Evolutionary conservation across 768 basidiomycete genomes (phyloP).

Genomic region (Peribolospora kevripleyi): DNA sequence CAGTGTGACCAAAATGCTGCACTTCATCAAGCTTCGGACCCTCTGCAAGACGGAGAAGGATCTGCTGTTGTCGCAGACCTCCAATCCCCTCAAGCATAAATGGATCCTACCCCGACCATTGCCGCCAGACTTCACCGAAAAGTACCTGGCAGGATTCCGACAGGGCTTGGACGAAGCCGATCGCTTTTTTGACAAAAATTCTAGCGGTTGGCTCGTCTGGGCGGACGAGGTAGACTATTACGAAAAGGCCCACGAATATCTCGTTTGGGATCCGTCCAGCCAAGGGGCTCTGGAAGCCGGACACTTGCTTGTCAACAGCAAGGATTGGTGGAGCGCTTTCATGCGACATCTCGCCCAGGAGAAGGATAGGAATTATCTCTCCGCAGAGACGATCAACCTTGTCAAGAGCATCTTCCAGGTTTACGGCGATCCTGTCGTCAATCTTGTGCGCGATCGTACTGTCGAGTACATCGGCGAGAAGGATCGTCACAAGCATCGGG

Average conservation of each 20-base stretch:
- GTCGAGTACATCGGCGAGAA: slow-evolving; percentile 35
- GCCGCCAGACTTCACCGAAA: slow-evolving; percentile 25
- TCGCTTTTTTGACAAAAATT: slow-evolving; percentile 17
- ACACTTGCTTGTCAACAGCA: no score
- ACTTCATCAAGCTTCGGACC: slow-evolving; percentile 60
- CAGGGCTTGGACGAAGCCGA: slow-evolving; percentile 22
- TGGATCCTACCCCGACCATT: slow-evolving; percentile 21
- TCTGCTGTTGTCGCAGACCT: slow-evolving; percentile 35
- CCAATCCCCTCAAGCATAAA: slow-evolving; percentile 39
- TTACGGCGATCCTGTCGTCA: slow-evolving; percentile 32
- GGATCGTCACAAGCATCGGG: slow-evolving; percentile 67
- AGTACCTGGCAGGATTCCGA: slow-evolving; percentile 35
- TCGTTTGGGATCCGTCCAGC: slow-evolving; percentile 10
- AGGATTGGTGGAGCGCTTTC: slow-evolving; percentile 11
- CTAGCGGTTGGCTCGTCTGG: slow-evolving; percentile 23
- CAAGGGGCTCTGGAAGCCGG: not conserved
- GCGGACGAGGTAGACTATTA: slow-evolving; percentile 17
- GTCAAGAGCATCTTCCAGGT: slow-evolving; percentile 38
- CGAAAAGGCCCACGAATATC: slow-evolving; percentile 4
- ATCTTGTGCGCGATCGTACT: slow-evolving; percentile 27
- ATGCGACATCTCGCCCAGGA: slow-evolving; percentile 11
- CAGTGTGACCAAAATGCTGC: slow-evolving; percentile 49
- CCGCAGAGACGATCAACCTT: slow-evolving; percentile 13
- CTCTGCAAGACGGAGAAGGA: slow-evolving; percentile 31
- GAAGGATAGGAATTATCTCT: slow-evolving; percentile 8